These are phyloP conservation scores for Artemisia argyi DNA, from an alignment of 129 eudicot species.

Conservation along the genomic window DNA sequence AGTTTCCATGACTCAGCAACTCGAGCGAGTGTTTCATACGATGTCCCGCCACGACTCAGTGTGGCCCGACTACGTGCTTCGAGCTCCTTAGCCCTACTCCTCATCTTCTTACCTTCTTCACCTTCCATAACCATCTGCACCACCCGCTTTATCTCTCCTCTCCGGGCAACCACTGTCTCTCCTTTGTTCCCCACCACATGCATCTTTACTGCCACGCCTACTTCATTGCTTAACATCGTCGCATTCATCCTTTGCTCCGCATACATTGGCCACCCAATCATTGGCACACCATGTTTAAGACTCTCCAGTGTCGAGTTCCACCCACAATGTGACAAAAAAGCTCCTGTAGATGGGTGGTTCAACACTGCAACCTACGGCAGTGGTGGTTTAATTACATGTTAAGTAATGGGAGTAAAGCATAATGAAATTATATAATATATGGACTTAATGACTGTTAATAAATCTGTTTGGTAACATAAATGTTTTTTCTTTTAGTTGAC, in stretches of 20 bases:
- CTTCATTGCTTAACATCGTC: slow-evolving; percentile 36
- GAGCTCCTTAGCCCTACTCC: slow-evolving; percentile 38
- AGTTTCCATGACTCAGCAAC: slow-evolving; percentile 32
- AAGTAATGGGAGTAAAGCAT: no score
- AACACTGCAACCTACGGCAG: slow-evolving; percentile 25
- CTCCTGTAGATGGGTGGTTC: slow-evolving; percentile 43
- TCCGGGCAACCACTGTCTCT: slow-evolving; percentile 33
- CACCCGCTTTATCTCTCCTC: slow-evolving; percentile 43
- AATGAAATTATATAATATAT: no score
- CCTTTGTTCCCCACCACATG: slow-evolving; percentile 19
- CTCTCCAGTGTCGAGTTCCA: slow-evolving; percentile 62
- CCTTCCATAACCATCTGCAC: slow-evolving; percentile 48
- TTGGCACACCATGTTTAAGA: slow-evolving; percentile 52
- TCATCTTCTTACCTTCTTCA: slow-evolving; percentile 41
- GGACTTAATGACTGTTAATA: no score
- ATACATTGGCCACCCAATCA: slow-evolving; percentile 60
- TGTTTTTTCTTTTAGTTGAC: no score
- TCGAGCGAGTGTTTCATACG: slow-evolving; percentile 26
- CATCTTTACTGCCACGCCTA: slow-evolving; percentile 44
- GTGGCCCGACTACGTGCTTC: slow-evolving; percentile 34
- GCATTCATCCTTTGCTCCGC: slow-evolving; percentile 70
- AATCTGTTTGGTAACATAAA: no score
- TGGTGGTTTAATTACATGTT: no score
- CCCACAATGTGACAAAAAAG: slow-evolving; percentile 58
- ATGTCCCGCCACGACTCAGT: slow-evolving; percentile 35